phyloP scores from a whole-genome alignment of 78 protist genomes.

The Dictyostelium brefeldianum region DNA sequence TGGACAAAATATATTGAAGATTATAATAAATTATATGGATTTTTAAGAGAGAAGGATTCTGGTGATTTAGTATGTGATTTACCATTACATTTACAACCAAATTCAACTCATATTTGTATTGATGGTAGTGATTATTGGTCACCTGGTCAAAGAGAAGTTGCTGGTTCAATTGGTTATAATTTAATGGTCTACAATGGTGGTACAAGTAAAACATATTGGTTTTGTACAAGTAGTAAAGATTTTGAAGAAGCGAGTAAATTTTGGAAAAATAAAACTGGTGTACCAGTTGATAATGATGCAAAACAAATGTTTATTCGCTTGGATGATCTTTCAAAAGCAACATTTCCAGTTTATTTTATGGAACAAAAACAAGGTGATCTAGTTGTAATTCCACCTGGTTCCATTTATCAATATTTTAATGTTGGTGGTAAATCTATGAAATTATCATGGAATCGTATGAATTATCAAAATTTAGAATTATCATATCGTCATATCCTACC shows the following conservation, averaged over 20 bases:
- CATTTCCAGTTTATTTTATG: conserved; percentile 17
- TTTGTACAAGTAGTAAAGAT: conserved; percentile 12
- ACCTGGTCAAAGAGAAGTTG: conserved; percentile 36
- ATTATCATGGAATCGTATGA: conserved; percentile 47
- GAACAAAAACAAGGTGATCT: conserved; percentile 70
- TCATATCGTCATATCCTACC: conserved; percentile 20
- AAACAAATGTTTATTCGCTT: conserved; percentile 21
- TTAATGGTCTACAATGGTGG: conserved; percentile 43
- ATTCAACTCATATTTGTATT: conserved; percentile 8
- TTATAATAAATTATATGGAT: neutral
- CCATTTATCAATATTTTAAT: conserved; percentile 41
- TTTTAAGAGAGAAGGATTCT: conserved; percentile 4
- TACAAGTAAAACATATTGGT: conserved; percentile 19
- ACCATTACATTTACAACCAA: conserved; percentile 13
- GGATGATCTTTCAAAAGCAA: conserved; percentile 34
- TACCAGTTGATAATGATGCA: conserved; percentile 6
- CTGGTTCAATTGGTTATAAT: conserved; percentile 21
- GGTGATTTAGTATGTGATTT: conserved; percentile 34
- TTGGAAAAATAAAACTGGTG: conserved; percentile 27
- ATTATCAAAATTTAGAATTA: neutral
- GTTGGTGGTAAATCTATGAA: conserved; percentile 36
- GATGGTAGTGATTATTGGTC: conserved; percentile 58
- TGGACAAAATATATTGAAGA: conserved; percentile 15
- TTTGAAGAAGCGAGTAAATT: neutral
- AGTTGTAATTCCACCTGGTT: conserved; percentile 41